These are phyloP conservation scores for Clavariopsis aquatica DNA, from an alignment of 495 filamentous ascomycete genomes.

Conservation along the genomic window DNA sequence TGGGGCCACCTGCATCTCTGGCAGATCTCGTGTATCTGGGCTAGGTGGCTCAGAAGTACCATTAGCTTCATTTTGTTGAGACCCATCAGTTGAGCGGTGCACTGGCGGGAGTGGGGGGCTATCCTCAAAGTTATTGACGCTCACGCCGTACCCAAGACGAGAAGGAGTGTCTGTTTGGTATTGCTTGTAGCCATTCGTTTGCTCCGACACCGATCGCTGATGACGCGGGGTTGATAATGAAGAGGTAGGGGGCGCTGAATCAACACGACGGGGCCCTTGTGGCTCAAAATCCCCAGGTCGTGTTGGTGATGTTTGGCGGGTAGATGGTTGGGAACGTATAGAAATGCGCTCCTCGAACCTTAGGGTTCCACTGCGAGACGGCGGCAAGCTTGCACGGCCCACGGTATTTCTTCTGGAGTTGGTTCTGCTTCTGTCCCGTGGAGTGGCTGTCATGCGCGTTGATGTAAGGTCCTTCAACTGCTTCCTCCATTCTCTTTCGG, in stretches of 20 bases:
- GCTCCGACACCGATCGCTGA: conserved; percentile 59
- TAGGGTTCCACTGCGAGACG: conserved; percentile 27
- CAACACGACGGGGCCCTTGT: conserved; percentile 45
- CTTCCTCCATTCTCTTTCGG: conserved; percentile 84
- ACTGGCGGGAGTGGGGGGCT: conserved; percentile 53
- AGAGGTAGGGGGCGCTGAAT: conserved; percentile 45
- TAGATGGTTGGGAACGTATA: conserved; percentile 54
- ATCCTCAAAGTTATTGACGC: conserved; percentile 36
- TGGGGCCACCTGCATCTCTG: conserved; percentile 27
- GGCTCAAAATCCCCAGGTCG: conserved; percentile 42
- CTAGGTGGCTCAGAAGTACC: conserved; percentile 28
- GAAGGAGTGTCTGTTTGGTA: conserved; percentile 50
- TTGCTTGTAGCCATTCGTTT: conserved; percentile 51
- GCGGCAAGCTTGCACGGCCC: conserved; percentile 67
- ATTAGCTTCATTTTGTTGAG: conserved; percentile 17
- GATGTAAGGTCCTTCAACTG: conserved; percentile 87
- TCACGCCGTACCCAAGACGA: conserved; percentile 47
- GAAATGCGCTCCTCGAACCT: conserved; percentile 62
- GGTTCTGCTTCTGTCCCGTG: conserved; percentile 50
- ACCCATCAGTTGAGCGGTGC: conserved; percentile 34
- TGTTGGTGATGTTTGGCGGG: conserved; percentile 40
- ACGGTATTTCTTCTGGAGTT: conserved; percentile 59
- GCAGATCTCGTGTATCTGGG: conserved; percentile 26
- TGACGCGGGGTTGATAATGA: conserved; percentile 51
- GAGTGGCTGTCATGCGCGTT: conserved; percentile 62